Percentiles rank a stretch among this genome's conserved stretches.
Evolutionary conservation across 2,329 filamentous ascomycete species (phyloP).

Genomic region (Rhexocercosporidium sp.): DNA sequence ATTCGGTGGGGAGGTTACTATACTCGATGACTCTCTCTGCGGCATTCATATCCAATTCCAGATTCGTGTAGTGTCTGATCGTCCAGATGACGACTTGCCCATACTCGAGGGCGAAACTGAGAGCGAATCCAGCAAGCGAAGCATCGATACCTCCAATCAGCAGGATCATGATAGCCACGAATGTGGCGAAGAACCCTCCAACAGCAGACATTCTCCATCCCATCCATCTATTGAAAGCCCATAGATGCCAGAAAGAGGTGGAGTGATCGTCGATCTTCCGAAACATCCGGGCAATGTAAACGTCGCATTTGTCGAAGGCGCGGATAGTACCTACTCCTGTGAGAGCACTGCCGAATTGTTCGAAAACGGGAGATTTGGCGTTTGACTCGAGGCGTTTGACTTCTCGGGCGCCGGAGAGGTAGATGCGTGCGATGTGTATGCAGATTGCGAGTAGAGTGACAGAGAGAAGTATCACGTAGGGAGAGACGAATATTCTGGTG

Average conservation of each 20-base stretch:
- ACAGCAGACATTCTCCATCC: slow-evolving; percentile 73
- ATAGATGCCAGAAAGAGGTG: slow-evolving; percentile 69
- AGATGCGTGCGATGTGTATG: slow-evolving; percentile 62
- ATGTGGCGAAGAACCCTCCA: slow-evolving; percentile 70
- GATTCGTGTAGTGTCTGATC: slow-evolving; percentile 69
- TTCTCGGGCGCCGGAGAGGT: slow-evolving; percentile 74
- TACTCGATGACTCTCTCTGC: slow-evolving; percentile 80
- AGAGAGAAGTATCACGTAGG: slow-evolving; percentile 67
- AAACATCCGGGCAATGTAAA: slow-evolving; percentile 74
- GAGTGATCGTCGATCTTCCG: slow-evolving; percentile 70
- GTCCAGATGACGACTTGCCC: slow-evolving; percentile 67
- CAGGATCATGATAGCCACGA: slow-evolving; percentile 69
- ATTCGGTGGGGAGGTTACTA: slow-evolving; percentile 69
- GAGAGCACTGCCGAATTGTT: slow-evolving; percentile 76
- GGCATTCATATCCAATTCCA: slow-evolving; percentile 81
- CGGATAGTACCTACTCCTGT: slow-evolving; percentile 77
- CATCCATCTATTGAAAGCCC: slow-evolving; percentile 80
- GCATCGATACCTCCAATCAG: slow-evolving; percentile 66
- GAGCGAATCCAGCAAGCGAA: slow-evolving; percentile 74
- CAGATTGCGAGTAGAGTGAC: slow-evolving; percentile 61
- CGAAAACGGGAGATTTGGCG: slow-evolving; percentile 79
- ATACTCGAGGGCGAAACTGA: slow-evolving; percentile 76
- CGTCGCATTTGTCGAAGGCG: slow-evolving; percentile 70
- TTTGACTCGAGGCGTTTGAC: slow-evolving; percentile 79
- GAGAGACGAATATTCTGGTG: slow-evolving; percentile 65